A percentile compares a stretch with the other conserved stretches of the same genome.
Conservation (phyloP, 2,329 filamentous ascomycete genomes). For the Capronia epimyces region DNA sequence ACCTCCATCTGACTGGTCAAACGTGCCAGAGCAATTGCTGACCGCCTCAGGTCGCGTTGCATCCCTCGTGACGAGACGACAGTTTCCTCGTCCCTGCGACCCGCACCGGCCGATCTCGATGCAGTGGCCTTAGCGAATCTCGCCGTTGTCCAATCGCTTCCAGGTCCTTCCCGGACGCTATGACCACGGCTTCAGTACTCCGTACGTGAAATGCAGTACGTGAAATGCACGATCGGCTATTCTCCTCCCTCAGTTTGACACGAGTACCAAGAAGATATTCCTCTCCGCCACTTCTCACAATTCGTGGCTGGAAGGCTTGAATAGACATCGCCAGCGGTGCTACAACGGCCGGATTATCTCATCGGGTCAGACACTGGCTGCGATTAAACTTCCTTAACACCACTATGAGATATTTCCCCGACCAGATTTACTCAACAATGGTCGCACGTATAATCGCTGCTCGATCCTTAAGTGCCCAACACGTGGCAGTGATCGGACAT, state of each 20-base stretch:
- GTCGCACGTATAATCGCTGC: too few species aligned
- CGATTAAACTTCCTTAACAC: background rate
- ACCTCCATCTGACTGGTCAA: conserved; percentile 21
- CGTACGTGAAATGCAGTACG: too few species aligned
- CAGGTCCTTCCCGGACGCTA: background rate
- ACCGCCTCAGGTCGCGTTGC: conserved; percentile 13
- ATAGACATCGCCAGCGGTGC: background rate
- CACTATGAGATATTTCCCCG: background rate
- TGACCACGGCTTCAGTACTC: background rate
- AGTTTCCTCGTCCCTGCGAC: background rate
- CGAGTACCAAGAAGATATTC: too few species aligned
- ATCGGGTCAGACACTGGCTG: background rate
- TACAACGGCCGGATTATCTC: background rate
- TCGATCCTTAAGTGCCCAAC: background rate
- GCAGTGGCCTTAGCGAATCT: conserved; percentile 5
- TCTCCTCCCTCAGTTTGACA: background rate
- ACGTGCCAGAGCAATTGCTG: conserved; percentile 2
- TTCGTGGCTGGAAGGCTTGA: background rate
- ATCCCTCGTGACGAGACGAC: background rate
- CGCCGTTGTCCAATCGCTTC: conserved; percentile 1
- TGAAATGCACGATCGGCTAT: background rate
- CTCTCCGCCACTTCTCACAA: too few species aligned
- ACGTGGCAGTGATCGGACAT: background rate
- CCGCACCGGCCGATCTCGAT: conserved; percentile 1
- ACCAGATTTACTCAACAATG: background rate